A percentile compares a stretch with the other conserved stretches of the same genome.
Conservation (phyloP, 768 basidiomycete genomes). For the Cystobasidium tubakii region DNA sequence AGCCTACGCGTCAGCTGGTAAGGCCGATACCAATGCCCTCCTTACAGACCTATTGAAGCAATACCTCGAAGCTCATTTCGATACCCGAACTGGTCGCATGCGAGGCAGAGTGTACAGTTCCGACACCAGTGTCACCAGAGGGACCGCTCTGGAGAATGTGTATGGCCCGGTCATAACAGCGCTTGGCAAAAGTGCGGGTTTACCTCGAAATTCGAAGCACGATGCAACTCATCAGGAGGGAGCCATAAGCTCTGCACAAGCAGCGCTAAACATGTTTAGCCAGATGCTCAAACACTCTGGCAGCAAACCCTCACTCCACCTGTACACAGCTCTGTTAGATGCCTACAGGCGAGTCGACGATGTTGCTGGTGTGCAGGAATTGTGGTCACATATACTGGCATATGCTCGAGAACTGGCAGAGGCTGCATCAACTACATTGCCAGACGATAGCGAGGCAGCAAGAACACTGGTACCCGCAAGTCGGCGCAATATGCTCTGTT, state of each 20-base stretch:
- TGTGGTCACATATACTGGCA: conserved; percentile 43
- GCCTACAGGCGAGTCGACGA: conserved; percentile 62
- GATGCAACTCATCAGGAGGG: background rate
- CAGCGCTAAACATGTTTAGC: conserved; percentile 59
- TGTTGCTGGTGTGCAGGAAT: conserved; percentile 55
- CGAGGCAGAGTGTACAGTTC: background rate
- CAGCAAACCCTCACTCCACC: conserved; percentile 58
- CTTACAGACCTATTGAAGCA: conserved; percentile 12
- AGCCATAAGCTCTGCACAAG: background rate
- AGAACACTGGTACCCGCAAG: conserved; percentile 39
- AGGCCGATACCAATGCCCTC: background rate
- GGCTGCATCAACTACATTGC: conserved; percentile 12
- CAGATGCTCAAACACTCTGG: conserved; percentile 56
- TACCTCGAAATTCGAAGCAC: background rate
- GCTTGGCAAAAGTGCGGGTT: conserved; percentile 16
- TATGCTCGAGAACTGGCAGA: background rate
- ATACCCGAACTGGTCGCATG: background rate
- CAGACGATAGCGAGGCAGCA: background rate
- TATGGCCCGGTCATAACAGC: conserved; percentile 34
- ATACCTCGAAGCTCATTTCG: conserved; percentile 1
- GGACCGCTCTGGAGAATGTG: conserved; percentile 21
- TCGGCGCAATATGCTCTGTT: conserved; percentile 60
- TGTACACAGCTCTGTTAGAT: conserved; percentile 64
- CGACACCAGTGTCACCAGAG: conserved; percentile 7
- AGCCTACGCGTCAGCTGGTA: conserved; percentile 46